Evolutionary conservation across 2,329 filamentous ascomycete genomes (phyloP).

Genomic region (Ceratocystis lukuohia): DNA sequence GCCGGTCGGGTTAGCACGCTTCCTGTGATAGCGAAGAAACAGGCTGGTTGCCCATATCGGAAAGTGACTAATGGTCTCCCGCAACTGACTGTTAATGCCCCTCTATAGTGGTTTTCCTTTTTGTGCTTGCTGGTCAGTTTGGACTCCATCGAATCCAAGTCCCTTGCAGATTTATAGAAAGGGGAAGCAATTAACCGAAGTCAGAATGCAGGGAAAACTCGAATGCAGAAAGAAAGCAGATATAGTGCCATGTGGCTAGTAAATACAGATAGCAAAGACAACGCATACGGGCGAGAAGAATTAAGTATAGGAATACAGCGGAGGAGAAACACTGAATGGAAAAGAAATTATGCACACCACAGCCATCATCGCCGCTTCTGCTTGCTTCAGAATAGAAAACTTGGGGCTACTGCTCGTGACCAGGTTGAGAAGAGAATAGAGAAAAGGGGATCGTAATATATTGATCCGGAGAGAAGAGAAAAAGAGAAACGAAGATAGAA

Average conservation of each 20-base stretch:
- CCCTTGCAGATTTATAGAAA: conserved; percentile 2
- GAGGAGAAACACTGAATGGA: conserved; percentile 3
- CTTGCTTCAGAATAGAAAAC: conserved; percentile 2
- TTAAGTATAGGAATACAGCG: conserved; percentile 18
- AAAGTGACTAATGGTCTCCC: not conserved
- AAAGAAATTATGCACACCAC: conserved; percentile 25
- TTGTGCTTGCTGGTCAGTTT: not conserved
- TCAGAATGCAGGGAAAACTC: conserved; percentile 19
- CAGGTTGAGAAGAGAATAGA: conserved; percentile 23
- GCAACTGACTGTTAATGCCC: not conserved
- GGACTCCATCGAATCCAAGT: not conserved
- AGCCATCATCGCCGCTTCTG: conserved; percentile 51
- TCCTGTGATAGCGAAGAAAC: not conserved
- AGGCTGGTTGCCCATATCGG: not conserved
- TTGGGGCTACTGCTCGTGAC: not conserved
- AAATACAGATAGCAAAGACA: conserved; percentile 11
- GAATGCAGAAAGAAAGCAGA: conserved; percentile 22
- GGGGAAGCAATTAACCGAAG: conserved; percentile 3
- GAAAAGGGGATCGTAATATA: conserved; percentile 31
- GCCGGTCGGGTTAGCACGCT: not conserved
- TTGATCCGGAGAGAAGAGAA: conserved; percentile 27
- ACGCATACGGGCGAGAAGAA: conserved; percentile 6
- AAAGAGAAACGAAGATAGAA: conserved; percentile 21
- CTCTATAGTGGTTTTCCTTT: not conserved
- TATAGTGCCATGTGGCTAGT: not conserved